Base-by-base conservation (phyloP, 371 early-diverging fungal species). In the Actinomucor elegans region DNA sequence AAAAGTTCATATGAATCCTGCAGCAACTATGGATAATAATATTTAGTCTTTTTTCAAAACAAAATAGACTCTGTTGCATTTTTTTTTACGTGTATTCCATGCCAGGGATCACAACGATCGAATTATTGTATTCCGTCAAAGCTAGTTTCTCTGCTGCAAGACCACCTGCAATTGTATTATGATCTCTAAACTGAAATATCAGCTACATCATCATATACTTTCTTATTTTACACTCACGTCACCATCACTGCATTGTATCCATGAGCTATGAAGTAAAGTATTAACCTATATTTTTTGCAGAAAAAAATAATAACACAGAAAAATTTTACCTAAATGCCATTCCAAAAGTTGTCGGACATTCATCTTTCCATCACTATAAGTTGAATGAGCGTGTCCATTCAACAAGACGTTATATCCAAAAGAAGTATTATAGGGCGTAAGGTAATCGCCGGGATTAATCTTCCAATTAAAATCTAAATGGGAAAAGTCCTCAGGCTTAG, bases 231-330 rank as follows among this genome's bases (percentile, higher is more conserved):
- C 28, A 57, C 61, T 63, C 61, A 66, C 69, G 71, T 69, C 36
- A 88, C 90, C 38, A 87, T 73, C 10, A 88, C 71, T 2, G 90
- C 90, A 61, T 89, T 89, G 64, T 78, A 90, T 36, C 90, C 89
- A 54, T 88, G 86, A 2, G 89, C 89, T 80, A 45, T 15, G 23
- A n/a, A n/a, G n/a, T n/a, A n/a, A n/a, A 12, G 7, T 35, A 35
- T 7, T 35, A 12, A 6, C 4, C n/a, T 15, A 35, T n/a, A 35
- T 40, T 18, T 17, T n/a, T n/a, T n/a, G n/a, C n/a, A n/a, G n/a
- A n/a, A n/a, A n/a, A n/a, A n/a, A n/a, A n/a, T n/a, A n/a, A 49
- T n/a, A 5, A 42, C 37, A 32, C 15, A 23, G 21, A 20, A 20
- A 18, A 27, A 20, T 18, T n/a, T 61, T 66, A 85, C 85, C 76